These are phyloP conservation scores for Drechslera avenae DNA, from an alignment of 2,329 filamentous ascomycete genomes.

Conservation along the genomic window DNA sequence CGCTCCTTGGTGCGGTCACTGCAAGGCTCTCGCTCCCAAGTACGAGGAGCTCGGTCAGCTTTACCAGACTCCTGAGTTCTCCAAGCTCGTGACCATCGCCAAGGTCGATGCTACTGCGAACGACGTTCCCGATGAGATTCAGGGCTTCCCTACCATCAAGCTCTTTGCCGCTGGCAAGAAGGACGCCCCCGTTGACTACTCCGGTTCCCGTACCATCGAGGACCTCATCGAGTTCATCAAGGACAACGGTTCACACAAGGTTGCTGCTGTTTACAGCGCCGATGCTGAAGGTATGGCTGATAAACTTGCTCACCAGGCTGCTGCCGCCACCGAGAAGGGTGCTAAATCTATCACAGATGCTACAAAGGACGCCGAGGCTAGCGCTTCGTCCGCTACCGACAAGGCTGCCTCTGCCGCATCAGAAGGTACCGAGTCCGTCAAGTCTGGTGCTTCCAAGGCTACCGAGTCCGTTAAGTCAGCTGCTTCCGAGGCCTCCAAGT, in stretches of 20 bases:
- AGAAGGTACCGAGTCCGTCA: conserved; percentile 42
- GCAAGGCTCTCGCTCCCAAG: conserved; percentile 71
- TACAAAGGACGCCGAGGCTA: conserved; percentile 52
- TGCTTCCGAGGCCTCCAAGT: conserved; percentile 36
- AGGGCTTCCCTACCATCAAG: conserved; percentile 99
- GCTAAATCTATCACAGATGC: conserved; percentile 44
- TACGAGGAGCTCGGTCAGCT: conserved; percentile 67
- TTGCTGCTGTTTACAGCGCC: conserved; percentile 61
- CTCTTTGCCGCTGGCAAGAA: conserved; percentile 92
- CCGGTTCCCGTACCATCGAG: conserved; percentile 84
- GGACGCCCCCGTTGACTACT: conserved; percentile 82
- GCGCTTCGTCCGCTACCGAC: conserved; percentile 46
- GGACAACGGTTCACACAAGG: conserved; percentile 91
- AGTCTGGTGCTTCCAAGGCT: conserved; percentile 47
- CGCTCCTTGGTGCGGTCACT: conserved; percentile 80
- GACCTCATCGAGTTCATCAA: conserved; percentile 91
- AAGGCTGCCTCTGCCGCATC: conserved; percentile 40
- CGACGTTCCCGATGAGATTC: conserved; percentile 95
- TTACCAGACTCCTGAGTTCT: conserved; percentile 58
- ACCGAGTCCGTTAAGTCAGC: conserved; percentile 35
- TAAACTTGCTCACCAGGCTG: conserved; percentile 50
- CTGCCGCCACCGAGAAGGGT: conserved; percentile 40
- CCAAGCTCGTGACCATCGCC: conserved; percentile 68
- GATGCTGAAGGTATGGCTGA: conserved; percentile 48
- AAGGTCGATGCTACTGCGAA: conserved; percentile 97